Evolutionary conservation across 2,329 filamentous ascomycete species (phyloP), one percentile per base, ranked within the genome.

Genomic region (Epichloe bromicola): DNA sequence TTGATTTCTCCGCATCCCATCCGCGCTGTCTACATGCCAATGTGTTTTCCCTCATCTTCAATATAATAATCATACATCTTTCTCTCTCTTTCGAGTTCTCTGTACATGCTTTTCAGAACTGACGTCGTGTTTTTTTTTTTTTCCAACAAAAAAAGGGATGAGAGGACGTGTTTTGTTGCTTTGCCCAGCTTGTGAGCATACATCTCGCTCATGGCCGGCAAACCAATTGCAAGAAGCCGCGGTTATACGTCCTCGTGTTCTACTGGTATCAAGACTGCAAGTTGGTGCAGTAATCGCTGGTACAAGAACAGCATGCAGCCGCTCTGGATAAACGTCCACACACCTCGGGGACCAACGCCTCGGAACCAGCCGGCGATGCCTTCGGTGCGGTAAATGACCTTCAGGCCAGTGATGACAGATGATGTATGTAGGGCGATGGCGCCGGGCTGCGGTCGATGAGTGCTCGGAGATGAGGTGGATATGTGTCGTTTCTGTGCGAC

Each of bases 301-400:
- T 97, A 97, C 65, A 96, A 74, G 59, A 97, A 90, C 64, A 97
- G 74, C 91, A 97, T 97, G 57, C 88, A 95, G 41, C 90, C 87
- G 62, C 87, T 95, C 72, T 98, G 93, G 52, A 97, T 88, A 62
- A 91, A 95, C 20, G 93, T 98, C 93, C 93, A 98, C 14, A 97
- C 88, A 52, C 85, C 85, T 50, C 93, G 80, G 2, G 93, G 93
- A 0, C 91, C 91, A 2, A 98, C 91, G 26, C 93, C 93, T 52
- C 93, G 81, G 69, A 98, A 98, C 83, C 88, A 94, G 1, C 93
- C 94, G 2, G 78, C 79, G 15, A 97, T 59, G 1, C 93, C 93
- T 68, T 98, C 93, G 5, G 85, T 88, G 58, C 79, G 82, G 70
- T 97, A 98, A 60, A 98, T 94, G 57, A 95, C 78, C 59, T 76